Conservation (phyloP, 1,139 yeast species). For the Scheffersomyces illinoinensis region DNA sequence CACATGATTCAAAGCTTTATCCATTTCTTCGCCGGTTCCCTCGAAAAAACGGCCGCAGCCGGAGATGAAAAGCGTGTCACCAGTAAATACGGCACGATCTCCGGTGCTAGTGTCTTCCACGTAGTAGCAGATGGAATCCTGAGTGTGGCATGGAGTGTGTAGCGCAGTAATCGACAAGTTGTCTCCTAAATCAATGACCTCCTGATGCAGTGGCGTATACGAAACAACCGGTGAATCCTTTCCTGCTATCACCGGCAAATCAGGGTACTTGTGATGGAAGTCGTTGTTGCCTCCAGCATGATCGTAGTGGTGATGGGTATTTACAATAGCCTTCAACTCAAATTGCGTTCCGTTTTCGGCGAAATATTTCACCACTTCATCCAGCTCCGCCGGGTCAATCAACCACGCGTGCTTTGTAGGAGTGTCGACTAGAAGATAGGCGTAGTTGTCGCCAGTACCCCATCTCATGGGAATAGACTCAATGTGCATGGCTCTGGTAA, state of each 20-base stretch:
- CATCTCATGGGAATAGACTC: conserved; percentile 89
- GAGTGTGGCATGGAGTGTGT: conserved; percentile 98
- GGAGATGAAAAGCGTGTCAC: conserved; percentile 89
- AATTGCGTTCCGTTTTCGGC: conserved; percentile 24
- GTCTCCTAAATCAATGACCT: conserved; percentile 63
- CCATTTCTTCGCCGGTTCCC: conserved; percentile 84
- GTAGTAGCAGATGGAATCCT: conserved; percentile 88
- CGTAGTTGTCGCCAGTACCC: conserved; percentile 90
- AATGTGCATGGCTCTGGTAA: conserved; percentile 69
- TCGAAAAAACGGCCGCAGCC: conserved; percentile 98
- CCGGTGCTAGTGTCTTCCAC: conserved; percentile 61
- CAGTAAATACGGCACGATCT: conserved; percentile 83
- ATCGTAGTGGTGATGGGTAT: conserved; percentile 95
- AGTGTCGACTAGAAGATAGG: conserved; percentile 75
- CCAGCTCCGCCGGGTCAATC: conserved; percentile 90
- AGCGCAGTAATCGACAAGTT: conserved; percentile 71
- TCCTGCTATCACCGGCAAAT: conserved; percentile 82
- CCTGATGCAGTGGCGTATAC: conserved; percentile 65
- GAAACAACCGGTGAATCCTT: conserved; percentile 71
- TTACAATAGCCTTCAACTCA: conserved; percentile 72
- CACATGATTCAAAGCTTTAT: conserved; percentile 57
- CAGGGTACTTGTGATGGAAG: conserved; percentile 44
- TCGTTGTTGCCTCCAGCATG: conserved; percentile 86
- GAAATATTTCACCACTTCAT: conserved; percentile 44
- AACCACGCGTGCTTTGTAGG: conserved; percentile 72